Conservation (phyloP, 2,329 filamentous ascomycete genomes). For the Aspergillus japonicus region DNA sequence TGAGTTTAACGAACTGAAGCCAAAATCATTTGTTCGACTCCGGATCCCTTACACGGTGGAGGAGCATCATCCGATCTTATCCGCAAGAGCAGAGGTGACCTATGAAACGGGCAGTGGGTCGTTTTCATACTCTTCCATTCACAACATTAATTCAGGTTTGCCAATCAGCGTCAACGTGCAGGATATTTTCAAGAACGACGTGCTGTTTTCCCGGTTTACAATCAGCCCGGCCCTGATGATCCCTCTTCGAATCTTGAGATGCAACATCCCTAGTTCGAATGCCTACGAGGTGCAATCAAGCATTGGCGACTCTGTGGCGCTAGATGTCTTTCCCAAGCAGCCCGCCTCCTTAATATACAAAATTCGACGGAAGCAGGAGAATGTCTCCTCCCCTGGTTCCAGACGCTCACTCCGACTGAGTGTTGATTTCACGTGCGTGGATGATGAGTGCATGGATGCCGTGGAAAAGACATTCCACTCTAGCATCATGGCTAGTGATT, state of each 20-base stretch:
- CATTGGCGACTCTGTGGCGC: slow-evolving; percentile 43
- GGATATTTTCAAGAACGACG: slow-evolving; percentile 83
- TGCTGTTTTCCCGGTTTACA: slow-evolving; percentile 85
- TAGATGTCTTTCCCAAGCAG: slow-evolving; percentile 75
- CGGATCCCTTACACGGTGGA: slow-evolving; percentile 82
- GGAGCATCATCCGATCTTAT: slow-evolving; percentile 68
- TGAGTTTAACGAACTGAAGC: slow-evolving; percentile 37
- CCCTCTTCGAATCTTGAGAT: slow-evolving; percentile 71
- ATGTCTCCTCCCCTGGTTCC: slow-evolving; percentile 21
- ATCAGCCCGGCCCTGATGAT: slow-evolving; percentile 75
- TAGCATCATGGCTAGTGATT: slow-evolving; percentile 49
- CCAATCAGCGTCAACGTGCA: slow-evolving; percentile 94
- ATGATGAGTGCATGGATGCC: slow-evolving; percentile 64
- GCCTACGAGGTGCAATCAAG: slow-evolving; percentile 57
- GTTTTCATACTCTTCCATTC: slow-evolving; percentile 63
- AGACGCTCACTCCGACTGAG: slow-evolving; percentile 55
- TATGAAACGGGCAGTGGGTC: slow-evolving; percentile 68
- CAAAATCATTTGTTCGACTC: slow-evolving; percentile 40
- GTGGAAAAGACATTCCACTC: slow-evolving; percentile 48
- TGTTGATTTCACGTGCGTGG: slow-evolving; percentile 72
- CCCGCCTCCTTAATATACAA: slow-evolving; percentile 79
- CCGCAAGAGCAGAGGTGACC: slow-evolving; percentile 70
- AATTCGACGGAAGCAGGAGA: slow-evolving; percentile 49
- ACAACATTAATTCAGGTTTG: slow-evolving; percentile 68
- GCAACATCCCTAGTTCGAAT: slow-evolving; percentile 68